Conservation (phyloP, 768 basidiomycete genomes). For the Pleurotus salmoneostramineus region DNA sequence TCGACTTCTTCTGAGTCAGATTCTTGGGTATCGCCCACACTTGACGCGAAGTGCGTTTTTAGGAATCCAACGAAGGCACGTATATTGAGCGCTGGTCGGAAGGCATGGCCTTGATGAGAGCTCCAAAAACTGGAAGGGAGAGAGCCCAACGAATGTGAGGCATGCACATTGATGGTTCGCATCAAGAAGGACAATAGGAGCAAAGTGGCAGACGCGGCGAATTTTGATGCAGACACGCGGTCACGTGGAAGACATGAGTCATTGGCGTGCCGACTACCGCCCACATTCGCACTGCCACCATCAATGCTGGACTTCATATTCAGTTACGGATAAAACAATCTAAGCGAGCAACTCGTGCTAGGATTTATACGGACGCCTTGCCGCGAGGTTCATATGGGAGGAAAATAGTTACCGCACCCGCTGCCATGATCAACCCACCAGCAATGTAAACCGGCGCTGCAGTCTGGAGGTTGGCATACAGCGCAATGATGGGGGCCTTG, state of each 20-base stretch:
- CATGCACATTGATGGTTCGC: not conserved
- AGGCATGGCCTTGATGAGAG: constrained; percentile 3
- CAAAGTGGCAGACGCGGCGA: not conserved
- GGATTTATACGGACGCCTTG: constrained; percentile 55
- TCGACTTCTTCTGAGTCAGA: constrained; percentile 15
- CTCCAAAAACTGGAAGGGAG: constrained; percentile 13
- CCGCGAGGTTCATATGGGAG: constrained; percentile 76
- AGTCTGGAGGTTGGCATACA: constrained; percentile 62
- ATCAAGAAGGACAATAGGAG: not conserved
- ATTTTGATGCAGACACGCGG: not conserved
- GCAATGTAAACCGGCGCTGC: constrained; percentile 72
- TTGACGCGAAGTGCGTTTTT: constrained; percentile 12
- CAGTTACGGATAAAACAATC: too few relatives aligned
- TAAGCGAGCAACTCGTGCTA: not conserved
- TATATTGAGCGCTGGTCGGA: constrained; percentile 22
- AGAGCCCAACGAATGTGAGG: not conserved
- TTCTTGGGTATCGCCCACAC: not conserved
- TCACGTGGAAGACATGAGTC: not conserved
- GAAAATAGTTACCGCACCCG: constrained; percentile 55
- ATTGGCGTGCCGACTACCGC: not conserved
- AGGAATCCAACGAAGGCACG: constrained; percentile 17
- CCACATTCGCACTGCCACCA: not conserved
- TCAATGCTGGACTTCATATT: not conserved
- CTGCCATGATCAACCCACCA: constrained; percentile 57
- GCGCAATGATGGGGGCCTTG: constrained; percentile 68